Percentiles rank a stretch among this genome's conserved stretches.
These are phyloP conservation scores for Mesostigma viride DNA, from an alignment of 139 green algal genomes.

Conservation along the genomic window DNA sequence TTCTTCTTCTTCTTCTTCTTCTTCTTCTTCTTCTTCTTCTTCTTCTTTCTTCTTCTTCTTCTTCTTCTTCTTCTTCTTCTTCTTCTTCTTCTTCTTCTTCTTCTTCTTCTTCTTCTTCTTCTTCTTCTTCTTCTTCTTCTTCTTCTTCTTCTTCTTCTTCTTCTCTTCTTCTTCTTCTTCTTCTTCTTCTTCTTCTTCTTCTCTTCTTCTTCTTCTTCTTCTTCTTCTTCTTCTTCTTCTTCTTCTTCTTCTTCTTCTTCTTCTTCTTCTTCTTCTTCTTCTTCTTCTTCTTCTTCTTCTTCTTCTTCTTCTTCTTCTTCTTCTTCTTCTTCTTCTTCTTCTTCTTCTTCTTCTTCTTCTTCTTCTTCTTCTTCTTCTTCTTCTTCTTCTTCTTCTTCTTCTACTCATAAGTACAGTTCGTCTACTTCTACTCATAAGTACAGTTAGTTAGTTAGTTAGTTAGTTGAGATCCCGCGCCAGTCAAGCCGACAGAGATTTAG, in stretches of 20 bases:
- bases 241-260: not conserved
- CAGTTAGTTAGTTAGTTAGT: too few relatives aligned
- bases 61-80: too few relatives aligned
- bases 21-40: too few relatives aligned
- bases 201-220: not conserved
- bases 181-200: not conserved
- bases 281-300: not conserved
- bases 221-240: not conserved
- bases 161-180: too few relatives aligned
- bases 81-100: too few relatives aligned
- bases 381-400: not conserved
- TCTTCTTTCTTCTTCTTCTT: too few relatives aligned
- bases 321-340: not conserved
- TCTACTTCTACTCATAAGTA: not conserved
- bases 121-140: slow-evolving; percentile 5
- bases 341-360: not conserved
- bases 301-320: slow-evolving; percentile 4
- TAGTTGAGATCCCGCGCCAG: too few relatives aligned
- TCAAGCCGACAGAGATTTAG: not conserved
- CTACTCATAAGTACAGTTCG: not conserved
- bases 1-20: too few relatives aligned
- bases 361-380: not conserved
- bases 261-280: not conserved
- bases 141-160: slow-evolving; percentile 6
- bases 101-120: slow-evolving; percentile 2